Conservation (phyloP, 2,329 filamentous ascomycete genomes). For the Calonectria pauciramosa region DNA sequence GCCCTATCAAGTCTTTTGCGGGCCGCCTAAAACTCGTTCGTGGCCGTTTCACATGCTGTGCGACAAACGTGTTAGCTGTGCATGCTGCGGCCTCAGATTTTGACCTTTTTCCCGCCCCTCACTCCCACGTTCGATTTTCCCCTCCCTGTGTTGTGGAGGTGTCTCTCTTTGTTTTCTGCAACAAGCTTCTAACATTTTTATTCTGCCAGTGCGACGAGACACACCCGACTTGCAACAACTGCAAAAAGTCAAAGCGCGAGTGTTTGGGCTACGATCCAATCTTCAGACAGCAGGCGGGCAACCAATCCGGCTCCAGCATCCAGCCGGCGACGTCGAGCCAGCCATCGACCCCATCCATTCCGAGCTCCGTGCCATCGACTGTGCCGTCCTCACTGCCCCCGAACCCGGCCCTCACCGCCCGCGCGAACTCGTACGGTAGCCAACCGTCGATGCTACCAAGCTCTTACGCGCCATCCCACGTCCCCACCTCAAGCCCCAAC, state of each 20-base stretch:
- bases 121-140: constrained; percentile 21
- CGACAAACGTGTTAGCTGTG: constrained; percentile 20
- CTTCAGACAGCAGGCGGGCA: constrained; percentile 81
- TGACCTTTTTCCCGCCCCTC: constrained; percentile 23
- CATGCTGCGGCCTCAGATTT: constrained; percentile 21
- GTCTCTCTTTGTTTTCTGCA: constrained; percentile 28
- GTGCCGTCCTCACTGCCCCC: constrained; percentile 41
- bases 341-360: constrained; percentile 52
- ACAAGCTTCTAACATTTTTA: constrained; percentile 44
- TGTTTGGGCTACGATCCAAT: constrained; percentile 90
- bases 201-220: constrained; percentile 85
- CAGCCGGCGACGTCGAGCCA: constrained; percentile 51
- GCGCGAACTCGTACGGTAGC: constrained; percentile 59
- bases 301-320: constrained; percentile 76
- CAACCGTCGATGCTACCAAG: constrained; percentile 60
- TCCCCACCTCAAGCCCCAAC: constrained; percentile 50
- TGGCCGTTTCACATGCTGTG: constrained; percentile 29
- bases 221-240: constrained; percentile 92
- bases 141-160: constrained; percentile 36
- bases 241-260: constrained; percentile 89
- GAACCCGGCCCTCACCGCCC: constrained; percentile 41
- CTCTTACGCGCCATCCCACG: constrained; percentile 56
- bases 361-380: constrained; percentile 40
- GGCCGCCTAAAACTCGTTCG: constrained; percentile 33
- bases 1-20: constrained; percentile 28